Evolutionary conservation across 2,329 filamentous ascomycete genomes (phyloP), one percentile per base, ranked within the genome.

Genomic region (Pseudonectria buxi): DNA sequence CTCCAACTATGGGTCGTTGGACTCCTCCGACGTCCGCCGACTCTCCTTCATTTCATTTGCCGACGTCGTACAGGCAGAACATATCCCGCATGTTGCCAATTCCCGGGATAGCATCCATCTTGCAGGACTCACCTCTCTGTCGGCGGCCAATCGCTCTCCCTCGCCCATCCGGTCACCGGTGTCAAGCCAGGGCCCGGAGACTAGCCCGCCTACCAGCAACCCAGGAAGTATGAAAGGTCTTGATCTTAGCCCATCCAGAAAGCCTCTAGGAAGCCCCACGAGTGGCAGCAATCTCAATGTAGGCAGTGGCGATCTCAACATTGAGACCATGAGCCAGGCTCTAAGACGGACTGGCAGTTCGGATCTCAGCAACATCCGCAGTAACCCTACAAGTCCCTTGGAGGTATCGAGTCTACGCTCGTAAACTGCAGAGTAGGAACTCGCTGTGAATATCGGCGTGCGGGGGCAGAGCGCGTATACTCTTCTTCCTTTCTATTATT

Each of bases 21-120:
- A 95, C 16, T 62, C 60, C 7, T 72, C 77, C 30, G 89, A 95
- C 52, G 76, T 94, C 13, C 81, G 86, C 30, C 79, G 90, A 14
- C 65, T 96, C 43, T 92, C 85, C 58, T 96, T 96, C 65, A 94
- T 96, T 56, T 95, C 88, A 7, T 96, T 96, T 61, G 89, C 90
- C 42, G 90, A 96, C 53, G 87, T 96, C 9, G 87, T 96, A 27
- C 87, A 94, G 57, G 76, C 82, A 24, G 86, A 92, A 58, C 85
- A 90, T 51, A 77, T 76, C 22, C 74, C 79, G 39, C 66, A 69
- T 24, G 59, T 57, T 35, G 57, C 63, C 26, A 70, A 74, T 30
- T 80, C 73, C 47, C 71, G 81, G 45, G 84, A 90, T 41, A 82
- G 80, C 36, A 70, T 85, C 37, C 80, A 87, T 56, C 64, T 83